A percentile compares a stretch with the other conserved stretches of the same genome.
Conservation (phyloP, 345 rosid genomes). For the Lepidium aucheri region DNA sequence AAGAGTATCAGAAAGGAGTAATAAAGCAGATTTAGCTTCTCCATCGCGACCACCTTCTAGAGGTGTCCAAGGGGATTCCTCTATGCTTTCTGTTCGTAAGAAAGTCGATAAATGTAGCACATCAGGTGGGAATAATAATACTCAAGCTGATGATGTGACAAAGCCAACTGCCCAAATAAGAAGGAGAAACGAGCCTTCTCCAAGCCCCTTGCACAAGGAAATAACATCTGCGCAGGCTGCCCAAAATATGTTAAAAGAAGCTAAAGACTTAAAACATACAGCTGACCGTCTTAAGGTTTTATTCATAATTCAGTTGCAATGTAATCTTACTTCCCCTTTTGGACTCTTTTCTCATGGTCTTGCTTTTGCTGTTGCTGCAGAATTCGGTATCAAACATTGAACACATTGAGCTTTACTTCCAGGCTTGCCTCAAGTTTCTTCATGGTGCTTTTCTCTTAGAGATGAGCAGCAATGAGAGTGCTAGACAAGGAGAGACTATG, state of each 20-base stretch:
- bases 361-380: slow-evolving; percentile 41
- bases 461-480: slow-evolving; percentile 50
- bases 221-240: slow-evolving; percentile 44
- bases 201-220: slow-evolving; percentile 31
- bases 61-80: slow-evolving; percentile 26
- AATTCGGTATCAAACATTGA: slow-evolving; percentile 50
- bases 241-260: slow-evolving; percentile 76
- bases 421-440: slow-evolving; percentile 94
- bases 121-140: slow-evolving; percentile 16
- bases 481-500: slow-evolving; percentile 66
- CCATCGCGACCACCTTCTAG: slow-evolving; percentile 27
- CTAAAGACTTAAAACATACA: slow-evolving; percentile 78
- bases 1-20: slow-evolving; percentile 24
- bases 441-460: slow-evolving; percentile 74
- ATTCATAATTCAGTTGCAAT: slow-evolving; percentile 12
- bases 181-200: slow-evolving; percentile 28
- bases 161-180: slow-evolving; percentile 21
- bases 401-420: slow-evolving; percentile 74
- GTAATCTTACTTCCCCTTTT: not conserved
- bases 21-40: slow-evolving; percentile 24
- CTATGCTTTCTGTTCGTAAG: slow-evolving; percentile 16
- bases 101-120: slow-evolving; percentile 21
- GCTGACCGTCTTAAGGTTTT: slow-evolving; percentile 93
- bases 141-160: slow-evolving; percentile 23
- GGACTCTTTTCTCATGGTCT: slow-evolving; percentile 2